phyloP scores from a whole-genome alignment of 164 flowering plant species.

The Chloranthus sessilifolius region DNA sequence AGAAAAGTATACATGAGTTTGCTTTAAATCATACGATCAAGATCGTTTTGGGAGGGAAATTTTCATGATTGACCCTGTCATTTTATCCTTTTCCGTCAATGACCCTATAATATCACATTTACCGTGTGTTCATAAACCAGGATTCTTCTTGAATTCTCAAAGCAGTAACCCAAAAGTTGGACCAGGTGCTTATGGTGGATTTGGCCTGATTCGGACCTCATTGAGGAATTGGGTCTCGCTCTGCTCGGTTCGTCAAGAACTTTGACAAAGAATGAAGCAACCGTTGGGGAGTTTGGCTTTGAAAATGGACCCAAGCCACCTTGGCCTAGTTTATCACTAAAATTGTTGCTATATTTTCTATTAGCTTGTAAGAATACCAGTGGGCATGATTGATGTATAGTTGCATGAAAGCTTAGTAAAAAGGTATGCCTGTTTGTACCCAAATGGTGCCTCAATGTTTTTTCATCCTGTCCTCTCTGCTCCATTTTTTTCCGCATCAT shows the following conservation, averaged over 20 bases:
- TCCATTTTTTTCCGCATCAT: too few species aligned
- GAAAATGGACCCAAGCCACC: conserved; percentile 10
- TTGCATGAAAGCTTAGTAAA: conserved; percentile 8
- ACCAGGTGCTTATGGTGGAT: conserved; percentile 10
- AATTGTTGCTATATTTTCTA: conserved; percentile 4
- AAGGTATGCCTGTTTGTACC: neutral
- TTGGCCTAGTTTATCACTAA: conserved; percentile 8
- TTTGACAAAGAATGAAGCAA: conserved; percentile 1
- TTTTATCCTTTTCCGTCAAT: too few species aligned
- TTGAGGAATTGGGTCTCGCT: conserved; percentile 9
- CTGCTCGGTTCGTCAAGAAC: neutral
- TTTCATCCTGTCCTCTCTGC: neutral
- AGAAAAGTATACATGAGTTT: too few species aligned
- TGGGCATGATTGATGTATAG: conserved; percentile 2
- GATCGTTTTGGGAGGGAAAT: too few species aligned
- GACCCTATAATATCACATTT: too few species aligned
- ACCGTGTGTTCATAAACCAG: too few species aligned
- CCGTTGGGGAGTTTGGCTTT: conserved; percentile 6
- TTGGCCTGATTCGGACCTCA: conserved; percentile 6
- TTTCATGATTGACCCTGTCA: too few species aligned
- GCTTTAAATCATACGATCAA: too few species aligned
- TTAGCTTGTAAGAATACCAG: conserved; percentile 4
- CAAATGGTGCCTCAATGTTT: conserved; percentile 2
- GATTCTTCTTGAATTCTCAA: neutral
- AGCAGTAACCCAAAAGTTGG: conserved; percentile 11